Conservation (phyloP, 73 alveolate species). For the Blepharisma stoltei region DNA sequence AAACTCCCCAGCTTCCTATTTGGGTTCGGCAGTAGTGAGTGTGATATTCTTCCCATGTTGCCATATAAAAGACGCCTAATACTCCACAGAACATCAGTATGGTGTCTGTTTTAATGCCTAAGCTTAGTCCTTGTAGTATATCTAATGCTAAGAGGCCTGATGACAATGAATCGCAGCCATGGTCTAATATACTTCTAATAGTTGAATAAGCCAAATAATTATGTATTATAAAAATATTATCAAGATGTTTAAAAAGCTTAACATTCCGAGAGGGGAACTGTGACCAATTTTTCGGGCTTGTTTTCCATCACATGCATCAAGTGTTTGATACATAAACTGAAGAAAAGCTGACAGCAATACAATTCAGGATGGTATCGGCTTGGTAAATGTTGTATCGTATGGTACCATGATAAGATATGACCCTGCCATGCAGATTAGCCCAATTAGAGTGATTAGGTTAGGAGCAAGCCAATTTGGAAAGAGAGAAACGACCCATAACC, state of each 20-base stretch:
- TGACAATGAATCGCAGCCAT: constrained; percentile 62
- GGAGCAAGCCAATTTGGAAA: constrained; percentile 19
- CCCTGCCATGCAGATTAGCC: background rate
- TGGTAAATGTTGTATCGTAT: background rate
- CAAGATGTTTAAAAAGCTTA: too few relatives aligned
- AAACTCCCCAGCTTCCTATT: constrained; percentile 54
- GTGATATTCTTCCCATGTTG: constrained; percentile 72
- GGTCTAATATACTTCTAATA: too few relatives aligned
- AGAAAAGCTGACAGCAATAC: background rate
- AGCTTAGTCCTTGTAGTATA: constrained; percentile 34
- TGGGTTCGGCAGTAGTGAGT: constrained; percentile 53
- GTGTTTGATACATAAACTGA: constrained; percentile 40
- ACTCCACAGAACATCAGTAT: constrained; percentile 35
- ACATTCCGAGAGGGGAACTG: constrained; percentile 52
- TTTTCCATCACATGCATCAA: constrained; percentile 63
- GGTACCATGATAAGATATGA: background rate
- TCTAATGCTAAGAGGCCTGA: constrained; percentile 41
- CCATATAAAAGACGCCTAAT: constrained; percentile 43
- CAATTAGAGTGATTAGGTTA: constrained; percentile 2
- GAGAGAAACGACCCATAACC: background rate
- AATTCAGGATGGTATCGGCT: background rate
- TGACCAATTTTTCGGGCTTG: constrained; percentile 55
- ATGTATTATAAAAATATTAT: too few relatives aligned
- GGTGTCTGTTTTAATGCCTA: constrained; percentile 27
- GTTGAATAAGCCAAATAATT: too few relatives aligned